Base-by-base conservation (phyloP, 192 early-diverging fungal species). In the Mortierella antarctica region DNA sequence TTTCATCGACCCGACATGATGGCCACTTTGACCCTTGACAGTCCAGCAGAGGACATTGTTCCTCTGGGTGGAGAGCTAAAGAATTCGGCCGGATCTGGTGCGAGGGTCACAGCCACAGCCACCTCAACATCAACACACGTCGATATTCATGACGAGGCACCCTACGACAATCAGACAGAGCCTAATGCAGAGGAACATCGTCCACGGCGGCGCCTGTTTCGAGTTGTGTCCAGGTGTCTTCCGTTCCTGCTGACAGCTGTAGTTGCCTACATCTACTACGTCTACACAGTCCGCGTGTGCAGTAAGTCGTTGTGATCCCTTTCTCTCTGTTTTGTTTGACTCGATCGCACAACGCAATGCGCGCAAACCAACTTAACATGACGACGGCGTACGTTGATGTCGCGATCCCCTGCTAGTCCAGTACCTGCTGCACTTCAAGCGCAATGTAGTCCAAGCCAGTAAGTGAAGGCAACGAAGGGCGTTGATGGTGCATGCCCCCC, bases 181-280 rank as follows among this genome's bases (percentile, higher is more conserved):
- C 39, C 57, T 42, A n/a, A 42, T 31, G 13, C 13, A 41, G 47
- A 50, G 62, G 7, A 31, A 23, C 23, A 17, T 45, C 44, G 39
- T 21, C 15, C 31, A 45, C 61, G 55, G 50, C 62, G 47, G 23
- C 60, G 60, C 41, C 45, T 31, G 9, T 57, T 73, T 4, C 55
- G 47, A 7, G 31, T 18, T 18, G 42, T 65, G 18, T 73, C 71
- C 13, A 57, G 23, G 31, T n/a, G 55, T 31, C 48, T 80, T 10
- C 77, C 77, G 5, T 48, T 68, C 20, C 18, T 80, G 50, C 44
- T 80, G 39, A 57, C 65, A 5, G 40, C 60, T 0, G 21, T 62
- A 21, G 63, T 71, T 31, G 46, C 64, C 20, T 80, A 80, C 44
- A 72, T 80, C 18, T 80, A 72, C 31, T 80, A 80, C 55, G 56